Evolutionary conservation across 1,139 yeast species (phyloP).

Genomic region (Taphrina flavorubra): DNA sequence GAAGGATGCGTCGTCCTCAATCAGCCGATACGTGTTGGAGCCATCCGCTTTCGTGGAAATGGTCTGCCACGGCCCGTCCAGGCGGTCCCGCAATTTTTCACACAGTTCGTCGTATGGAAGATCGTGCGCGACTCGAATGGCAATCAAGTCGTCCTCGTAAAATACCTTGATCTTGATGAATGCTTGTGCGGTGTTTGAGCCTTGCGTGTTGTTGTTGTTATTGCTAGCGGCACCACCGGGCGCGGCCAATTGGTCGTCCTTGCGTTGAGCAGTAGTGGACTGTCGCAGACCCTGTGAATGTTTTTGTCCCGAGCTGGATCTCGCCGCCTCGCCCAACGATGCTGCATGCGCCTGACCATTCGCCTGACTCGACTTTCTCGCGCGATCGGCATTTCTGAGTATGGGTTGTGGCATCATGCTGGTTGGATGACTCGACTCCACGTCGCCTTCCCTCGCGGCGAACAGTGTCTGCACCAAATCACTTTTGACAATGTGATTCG

Average conservation of each 20-base stretch:
- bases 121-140: conserved; percentile 69
- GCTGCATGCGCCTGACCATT: not conserved
- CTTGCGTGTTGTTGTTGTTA: not conserved
- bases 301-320: not conserved
- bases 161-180: conserved; percentile 78
- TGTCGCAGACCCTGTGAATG: not conserved
- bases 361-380: conserved; percentile 28
- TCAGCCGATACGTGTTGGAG: conserved; percentile 49
- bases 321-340: not conserved
- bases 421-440: conserved; percentile 49
- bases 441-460: conserved; percentile 70
- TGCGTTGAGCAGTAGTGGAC: not conserved
- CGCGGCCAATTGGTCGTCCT: not conserved
- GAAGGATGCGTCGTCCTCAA: conserved; percentile 50
- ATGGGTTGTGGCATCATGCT: conserved; percentile 40
- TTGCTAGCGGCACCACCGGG: not conserved
- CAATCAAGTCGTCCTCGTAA: conserved; percentile 88
- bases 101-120: conserved; percentile 67
- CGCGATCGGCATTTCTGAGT: conserved; percentile 15
- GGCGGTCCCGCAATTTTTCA: conserved; percentile 68
- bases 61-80: conserved; percentile 52
- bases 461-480: conserved; percentile 74
- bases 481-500: conserved; percentile 74
- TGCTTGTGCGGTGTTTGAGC: conserved; percentile 20
- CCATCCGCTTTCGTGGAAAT: conserved; percentile 50